These are phyloP conservation scores for Fraxinus angustifolia DNA, from an alignment of 305 asterid genomes.

Conservation along the genomic window DNA sequence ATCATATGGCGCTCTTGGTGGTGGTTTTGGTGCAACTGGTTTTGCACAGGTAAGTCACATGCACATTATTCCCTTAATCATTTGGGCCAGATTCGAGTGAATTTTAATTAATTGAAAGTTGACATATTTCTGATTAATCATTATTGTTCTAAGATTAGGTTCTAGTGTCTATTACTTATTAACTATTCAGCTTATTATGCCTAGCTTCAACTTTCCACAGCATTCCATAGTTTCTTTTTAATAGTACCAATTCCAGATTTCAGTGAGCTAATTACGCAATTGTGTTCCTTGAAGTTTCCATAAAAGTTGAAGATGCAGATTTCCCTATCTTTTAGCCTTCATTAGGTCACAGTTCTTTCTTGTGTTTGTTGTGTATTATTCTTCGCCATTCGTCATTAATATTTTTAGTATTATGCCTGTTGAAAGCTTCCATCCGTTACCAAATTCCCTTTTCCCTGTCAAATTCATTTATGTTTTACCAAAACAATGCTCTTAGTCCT, in stretches of 20 bases:
- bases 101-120: background rate
- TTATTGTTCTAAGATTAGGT: background rate
- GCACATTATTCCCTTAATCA: background rate
- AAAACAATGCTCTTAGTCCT: background rate
- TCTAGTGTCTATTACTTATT: background rate
- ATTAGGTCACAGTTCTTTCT: background rate
- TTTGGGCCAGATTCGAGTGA: background rate
- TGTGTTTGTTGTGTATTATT: background rate
- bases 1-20: slow-evolving; percentile 43
- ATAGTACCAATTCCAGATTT: background rate
- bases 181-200: background rate
- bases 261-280: background rate
- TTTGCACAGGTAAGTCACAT: slow-evolving; percentile 36
- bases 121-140: background rate
- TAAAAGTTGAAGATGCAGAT: background rate
- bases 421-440: background rate
- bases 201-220: background rate
- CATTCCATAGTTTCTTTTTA: background rate
- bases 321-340: background rate
- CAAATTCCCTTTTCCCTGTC: background rate
- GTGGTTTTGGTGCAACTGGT: slow-evolving; percentile 32
- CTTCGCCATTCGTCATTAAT: background rate
- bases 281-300: background rate
- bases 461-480: background rate
- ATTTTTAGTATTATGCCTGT: background rate